Base-by-base conservation (phyloP, 2,329 filamentous ascomycete genomes). In the Aspergillus nomiae region DNA sequence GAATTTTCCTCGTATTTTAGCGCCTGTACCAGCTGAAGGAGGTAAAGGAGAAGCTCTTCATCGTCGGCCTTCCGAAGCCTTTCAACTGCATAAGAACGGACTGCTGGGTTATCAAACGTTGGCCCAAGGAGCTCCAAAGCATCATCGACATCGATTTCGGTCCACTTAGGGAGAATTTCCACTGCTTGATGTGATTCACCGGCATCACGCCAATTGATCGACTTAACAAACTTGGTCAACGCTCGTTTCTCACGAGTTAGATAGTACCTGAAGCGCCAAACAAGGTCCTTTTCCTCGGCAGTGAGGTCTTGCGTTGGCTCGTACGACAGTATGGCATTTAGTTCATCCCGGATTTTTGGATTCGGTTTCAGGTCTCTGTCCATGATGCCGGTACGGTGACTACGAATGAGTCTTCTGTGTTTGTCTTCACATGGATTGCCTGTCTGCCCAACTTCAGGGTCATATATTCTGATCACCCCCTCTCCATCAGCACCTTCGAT, bases 261-360 rank as follows among this genome's bases (percentile, higher is more conserved):
- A 76, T 97, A 94, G 77, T 98, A 96, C 63, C 95, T 87, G 80
- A 98, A 99, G 71, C 96, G 95, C 96, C 96, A 99, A 24, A 99
- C 88, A 58, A 97, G 84, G 77, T 99, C 95, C 74, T 96, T 96
- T 77, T 99, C 95, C 75, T 97, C 94, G 0, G 92, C 87, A 1
- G 89, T 92, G 28, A 99, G 83, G 55, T 91, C 87, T 66, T 97
- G 93, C 0, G 94, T 97, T 3, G 95, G 95, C 8, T 94, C 93
- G 73, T 97, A 97, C 2, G 91, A 90, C 82, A 98, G 89, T 68
- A 99, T 94, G 51, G 87, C 83, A 73, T 98, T 97, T 36, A 99
- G 83, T 76, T 97, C 94, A 77, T 99, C 95, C 63, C 95, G 88
- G 61, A 96, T 92, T 79, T 97, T 96, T 34, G 95, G 92, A 71